A percentile compares a stretch with the other conserved stretches of the same genome.
Evolutionary conservation across 1,284 basidiomycete genomes (phyloP).

Genomic region (Malassezia vespertilionis): DNA sequence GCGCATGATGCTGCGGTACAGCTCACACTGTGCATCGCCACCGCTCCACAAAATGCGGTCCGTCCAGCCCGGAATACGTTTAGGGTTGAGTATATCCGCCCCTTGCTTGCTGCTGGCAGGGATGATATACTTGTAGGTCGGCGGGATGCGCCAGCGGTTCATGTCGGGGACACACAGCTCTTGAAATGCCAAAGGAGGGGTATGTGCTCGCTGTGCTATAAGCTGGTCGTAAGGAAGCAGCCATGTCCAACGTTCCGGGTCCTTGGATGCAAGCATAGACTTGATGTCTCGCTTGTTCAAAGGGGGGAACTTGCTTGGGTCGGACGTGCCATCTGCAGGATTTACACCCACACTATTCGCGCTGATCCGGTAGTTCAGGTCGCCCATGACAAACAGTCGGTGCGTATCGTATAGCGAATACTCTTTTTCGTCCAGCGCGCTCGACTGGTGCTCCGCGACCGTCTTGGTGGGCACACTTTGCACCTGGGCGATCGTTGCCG

Average conservation of each 20-base stretch:
- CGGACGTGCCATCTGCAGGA: not conserved
- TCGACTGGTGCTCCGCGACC: constrained; percentile 51
- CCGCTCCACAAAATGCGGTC: constrained; percentile 75
- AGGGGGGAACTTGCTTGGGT: not conserved
- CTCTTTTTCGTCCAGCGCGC: constrained; percentile 28
- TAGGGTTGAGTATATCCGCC: constrained; percentile 57
- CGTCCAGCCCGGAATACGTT: constrained; percentile 81
- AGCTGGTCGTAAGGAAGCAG: constrained; percentile 41
- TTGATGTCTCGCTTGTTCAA: constrained; percentile 3
- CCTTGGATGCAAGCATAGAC: constrained; percentile 19
- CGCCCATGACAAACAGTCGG: constrained; percentile 46
- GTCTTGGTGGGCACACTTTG: constrained; percentile 11
- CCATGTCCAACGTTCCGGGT: constrained; percentile 26
- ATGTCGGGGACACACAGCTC: constrained; percentile 33
- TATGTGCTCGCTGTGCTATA: constrained; percentile 18
- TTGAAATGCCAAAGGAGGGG: constrained; percentile 31
- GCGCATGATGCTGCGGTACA: constrained; percentile 43
- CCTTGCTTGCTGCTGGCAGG: constrained; percentile 57
- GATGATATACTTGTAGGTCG: constrained; percentile 45
- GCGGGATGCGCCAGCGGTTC: constrained; percentile 22
- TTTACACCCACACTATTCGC: constrained; percentile 2
- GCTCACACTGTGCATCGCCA: constrained; percentile 50
- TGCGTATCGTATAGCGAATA: constrained; percentile 44
- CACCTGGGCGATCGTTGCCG: not conserved
- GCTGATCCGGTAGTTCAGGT: constrained; percentile 46